Evolutionary conservation across 1,284 basidiomycete genomes (phyloP), one percentile per base, ranked within the genome.

Genomic region (Malassezia brasiliensis): DNA sequence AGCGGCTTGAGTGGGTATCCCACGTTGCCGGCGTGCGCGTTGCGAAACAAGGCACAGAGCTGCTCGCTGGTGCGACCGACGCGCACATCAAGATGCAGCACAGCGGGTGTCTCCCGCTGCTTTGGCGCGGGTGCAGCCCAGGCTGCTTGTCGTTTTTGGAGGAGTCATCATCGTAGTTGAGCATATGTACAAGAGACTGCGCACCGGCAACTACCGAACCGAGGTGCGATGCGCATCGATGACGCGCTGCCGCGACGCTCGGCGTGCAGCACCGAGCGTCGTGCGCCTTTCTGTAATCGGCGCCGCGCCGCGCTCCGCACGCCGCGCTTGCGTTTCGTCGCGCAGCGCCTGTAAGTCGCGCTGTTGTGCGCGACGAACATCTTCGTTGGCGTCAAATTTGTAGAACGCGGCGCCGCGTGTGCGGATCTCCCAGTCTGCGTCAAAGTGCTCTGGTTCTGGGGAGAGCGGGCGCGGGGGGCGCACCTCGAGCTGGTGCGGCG

Each of bases 341-440:
- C 87, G 78, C 11, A 81, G 79, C 8, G 77, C 72, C 42, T 79
- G 81, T 14, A 96, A 76, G 47, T 84, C 83, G 47, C 86, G 85
- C 86, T 90, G 86, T 76, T 94, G 85, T 51, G 77, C 76, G 59
- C 76, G 76, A 32, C 91, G 81, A 30, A 80, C 81, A 56, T 85
- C 83, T 65, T 89, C 86, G 66, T 93, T 87, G 0, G 75, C 80
- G 2, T 87, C 86, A 74, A 96, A 91, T 67, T 86, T 83, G 72
- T 91, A 93, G 76, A 86, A 88, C 0, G 83, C 90, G 0, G 90
- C 90, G 32, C 87, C 91, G 67, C 85, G 85, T n/a, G 85, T 82
- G 8, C 91, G 85, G 10, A 85, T 83, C 75, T 98, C 91, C 49
- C 77, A 78, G 0, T 81, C 79, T 0, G 88, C 80, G 73, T 96